Percentiles rank a stretch among this genome's conserved stretches.
These are phyloP conservation scores for Nepenthes gracilis DNA, from an alignment of 148 eudicot species.

Conservation along the genomic window DNA sequence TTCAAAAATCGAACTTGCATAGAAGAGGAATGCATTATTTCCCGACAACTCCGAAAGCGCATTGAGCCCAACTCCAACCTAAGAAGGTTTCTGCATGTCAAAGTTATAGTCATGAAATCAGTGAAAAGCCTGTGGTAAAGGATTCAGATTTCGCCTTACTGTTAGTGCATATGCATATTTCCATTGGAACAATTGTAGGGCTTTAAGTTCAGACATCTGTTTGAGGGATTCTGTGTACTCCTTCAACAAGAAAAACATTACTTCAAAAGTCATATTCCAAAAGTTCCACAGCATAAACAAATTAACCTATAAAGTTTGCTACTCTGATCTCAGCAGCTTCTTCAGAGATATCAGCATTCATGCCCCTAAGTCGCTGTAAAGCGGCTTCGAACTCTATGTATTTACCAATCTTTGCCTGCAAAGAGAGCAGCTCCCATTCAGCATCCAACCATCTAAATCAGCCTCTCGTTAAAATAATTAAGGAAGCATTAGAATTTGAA, in stretches of 20 bases:
- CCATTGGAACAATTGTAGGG: constrained; percentile 19
- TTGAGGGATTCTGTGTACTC: constrained; percentile 19
- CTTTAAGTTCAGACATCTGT: constrained; percentile 9
- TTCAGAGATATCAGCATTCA: constrained; percentile 9
- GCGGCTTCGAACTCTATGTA: constrained; percentile 18
- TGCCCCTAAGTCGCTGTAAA: constrained; percentile 25
- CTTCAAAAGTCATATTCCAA: not conserved
- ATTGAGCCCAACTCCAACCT: constrained; percentile 29
- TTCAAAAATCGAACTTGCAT: constrained; percentile 21
- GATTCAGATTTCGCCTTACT: constrained; percentile 13
- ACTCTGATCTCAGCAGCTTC: constrained; percentile 33
- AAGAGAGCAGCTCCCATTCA: too few species aligned
- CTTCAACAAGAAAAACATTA: constrained; percentile 2
- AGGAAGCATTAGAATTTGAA: not conserved
- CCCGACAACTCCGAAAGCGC: constrained; percentile 16
- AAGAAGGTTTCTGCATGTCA: not conserved
- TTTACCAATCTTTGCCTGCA: constrained; percentile 20
- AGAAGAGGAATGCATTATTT: constrained; percentile 15
- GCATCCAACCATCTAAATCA: not conserved
- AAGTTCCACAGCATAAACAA: too few species aligned
- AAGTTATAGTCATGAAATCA: not conserved
- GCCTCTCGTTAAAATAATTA: not conserved
- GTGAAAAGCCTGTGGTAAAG: not conserved
- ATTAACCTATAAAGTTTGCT: not conserved
- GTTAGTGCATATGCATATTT: constrained; percentile 21